Evolutionary conservation across 2,329 filamentous ascomycete genomes (phyloP).

Genomic region (Amauroascus niger): DNA sequence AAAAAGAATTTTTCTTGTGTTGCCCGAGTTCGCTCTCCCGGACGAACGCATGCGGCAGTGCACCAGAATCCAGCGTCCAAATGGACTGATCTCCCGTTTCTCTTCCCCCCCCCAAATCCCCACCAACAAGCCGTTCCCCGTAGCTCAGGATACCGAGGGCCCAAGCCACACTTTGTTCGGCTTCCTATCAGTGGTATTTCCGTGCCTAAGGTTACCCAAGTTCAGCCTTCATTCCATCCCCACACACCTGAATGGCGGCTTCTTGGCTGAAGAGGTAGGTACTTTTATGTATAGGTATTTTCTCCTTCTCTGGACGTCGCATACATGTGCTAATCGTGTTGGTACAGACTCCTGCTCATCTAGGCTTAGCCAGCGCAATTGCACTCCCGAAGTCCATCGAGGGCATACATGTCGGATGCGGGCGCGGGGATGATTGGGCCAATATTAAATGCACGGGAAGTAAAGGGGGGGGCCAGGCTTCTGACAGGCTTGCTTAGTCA

Average conservation of each 20-base stretch:
- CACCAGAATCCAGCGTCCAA: background rate
- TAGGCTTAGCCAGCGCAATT: background rate
- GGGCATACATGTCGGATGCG: background rate
- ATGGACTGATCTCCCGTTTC: background rate
- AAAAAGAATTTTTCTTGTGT: background rate
- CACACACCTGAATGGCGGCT: background rate
- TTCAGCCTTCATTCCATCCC: background rate
- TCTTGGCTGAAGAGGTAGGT: background rate
- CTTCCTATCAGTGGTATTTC: background rate
- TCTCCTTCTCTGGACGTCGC: background rate
- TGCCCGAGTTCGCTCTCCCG: background rate
- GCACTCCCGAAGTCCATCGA: background rate
- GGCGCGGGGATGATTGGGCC: background rate
- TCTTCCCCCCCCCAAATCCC: too few relatives aligned
- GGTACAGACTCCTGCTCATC: background rate
- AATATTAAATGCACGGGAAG: conserved; percentile 1
- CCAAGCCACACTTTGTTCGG: background rate
- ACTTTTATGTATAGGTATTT: background rate
- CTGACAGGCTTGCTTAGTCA: background rate
- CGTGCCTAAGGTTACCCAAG: background rate
- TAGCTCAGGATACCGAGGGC: background rate
- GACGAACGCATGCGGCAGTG: background rate
- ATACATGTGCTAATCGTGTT: background rate
- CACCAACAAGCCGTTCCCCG: background rate
- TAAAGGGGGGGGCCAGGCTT: background rate